Conservation (phyloP, 106 monocot genomes). For the Chionographis japonica region DNA sequence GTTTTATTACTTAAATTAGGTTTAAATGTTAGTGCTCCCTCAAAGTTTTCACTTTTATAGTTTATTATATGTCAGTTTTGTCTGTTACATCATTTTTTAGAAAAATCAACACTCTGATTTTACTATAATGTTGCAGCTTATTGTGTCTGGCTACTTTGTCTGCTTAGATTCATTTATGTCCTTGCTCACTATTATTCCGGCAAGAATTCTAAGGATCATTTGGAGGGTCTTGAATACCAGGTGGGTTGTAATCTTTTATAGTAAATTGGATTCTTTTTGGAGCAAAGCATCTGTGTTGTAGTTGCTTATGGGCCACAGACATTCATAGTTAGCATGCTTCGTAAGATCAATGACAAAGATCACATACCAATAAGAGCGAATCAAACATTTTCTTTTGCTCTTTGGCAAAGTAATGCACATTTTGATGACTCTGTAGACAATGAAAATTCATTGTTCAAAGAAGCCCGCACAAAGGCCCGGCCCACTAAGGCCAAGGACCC, state of each 20-base stretch:
- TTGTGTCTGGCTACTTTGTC: slow-evolving; percentile 84
- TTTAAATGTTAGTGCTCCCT: background rate
- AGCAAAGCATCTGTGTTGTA: background rate
- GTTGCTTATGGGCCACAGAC: too few relatives aligned
- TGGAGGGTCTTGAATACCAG: slow-evolving; percentile 68
- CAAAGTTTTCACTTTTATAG: too few relatives aligned
- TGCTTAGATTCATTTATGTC: slow-evolving; percentile 95
- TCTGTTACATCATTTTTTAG: background rate
- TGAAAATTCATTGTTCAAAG: too few relatives aligned
- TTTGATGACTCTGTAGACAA: too few relatives aligned
- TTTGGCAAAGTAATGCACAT: too few relatives aligned
- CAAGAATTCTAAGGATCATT: slow-evolving; percentile 65
- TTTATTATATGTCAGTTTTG: too few relatives aligned
- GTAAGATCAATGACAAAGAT: too few relatives aligned
- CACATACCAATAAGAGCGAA: too few relatives aligned
- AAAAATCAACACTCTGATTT: slow-evolving; percentile 16
- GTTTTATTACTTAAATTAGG: slow-evolving; percentile 3
- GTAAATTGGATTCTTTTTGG: background rate
- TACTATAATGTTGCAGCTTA: slow-evolving; percentile 68
- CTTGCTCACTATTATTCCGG: slow-evolving; percentile 84
- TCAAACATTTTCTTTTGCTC: too few relatives aligned
- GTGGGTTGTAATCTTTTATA: slow-evolving; percentile 18
- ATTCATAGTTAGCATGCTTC: too few relatives aligned
- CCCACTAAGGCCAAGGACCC: too few relatives aligned
- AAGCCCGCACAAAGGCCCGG: too few relatives aligned